Evolutionary conservation across 805 yeast genomes (phyloP).

Genomic region (Pichia nanzhaoensis): DNA sequence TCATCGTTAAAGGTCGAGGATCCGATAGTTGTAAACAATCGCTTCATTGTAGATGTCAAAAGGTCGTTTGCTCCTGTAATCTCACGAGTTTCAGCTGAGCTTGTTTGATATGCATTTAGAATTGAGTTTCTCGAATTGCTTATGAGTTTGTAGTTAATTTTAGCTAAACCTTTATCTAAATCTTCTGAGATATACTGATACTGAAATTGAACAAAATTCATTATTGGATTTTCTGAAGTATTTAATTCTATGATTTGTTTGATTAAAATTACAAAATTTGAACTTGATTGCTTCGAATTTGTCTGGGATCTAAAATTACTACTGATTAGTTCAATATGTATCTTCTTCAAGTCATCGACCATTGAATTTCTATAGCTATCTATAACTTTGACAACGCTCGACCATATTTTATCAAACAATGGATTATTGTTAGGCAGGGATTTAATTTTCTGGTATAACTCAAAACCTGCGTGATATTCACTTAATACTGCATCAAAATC

Average conservation of each 20-base stretch:
- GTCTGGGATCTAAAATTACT: constrained; percentile 14
- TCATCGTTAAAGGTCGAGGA: constrained; percentile 20
- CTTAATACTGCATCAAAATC: constrained; percentile 54
- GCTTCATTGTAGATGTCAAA: constrained; percentile 23
- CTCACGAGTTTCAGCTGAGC: not conserved
- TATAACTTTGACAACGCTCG: constrained; percentile 46
- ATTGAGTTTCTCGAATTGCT: constrained; percentile 35
- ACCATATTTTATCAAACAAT: constrained; percentile 49
- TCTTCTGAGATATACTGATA: constrained; percentile 33
- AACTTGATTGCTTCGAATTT: constrained; percentile 18
- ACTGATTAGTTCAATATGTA: constrained; percentile 27
- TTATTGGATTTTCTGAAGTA: constrained; percentile 55
- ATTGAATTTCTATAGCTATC: constrained; percentile 44
- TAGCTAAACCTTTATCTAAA: constrained; percentile 35
- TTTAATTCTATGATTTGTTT: constrained; percentile 57
- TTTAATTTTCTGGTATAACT: constrained; percentile 15
- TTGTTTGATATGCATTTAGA: constrained; percentile 28
- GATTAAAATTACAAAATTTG: constrained; percentile 36
- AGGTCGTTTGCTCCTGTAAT: constrained; percentile 14
- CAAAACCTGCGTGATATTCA: constrained; percentile 47
- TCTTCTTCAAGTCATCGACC: constrained; percentile 42
- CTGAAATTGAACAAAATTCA: constrained; percentile 53
- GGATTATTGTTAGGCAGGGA: constrained; percentile 12
- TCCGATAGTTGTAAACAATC: constrained; percentile 20
- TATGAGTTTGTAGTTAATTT: constrained; percentile 35